Evolutionary conservation across 306 rosid species (phyloP).

Genomic region (Malus asiatica): DNA sequence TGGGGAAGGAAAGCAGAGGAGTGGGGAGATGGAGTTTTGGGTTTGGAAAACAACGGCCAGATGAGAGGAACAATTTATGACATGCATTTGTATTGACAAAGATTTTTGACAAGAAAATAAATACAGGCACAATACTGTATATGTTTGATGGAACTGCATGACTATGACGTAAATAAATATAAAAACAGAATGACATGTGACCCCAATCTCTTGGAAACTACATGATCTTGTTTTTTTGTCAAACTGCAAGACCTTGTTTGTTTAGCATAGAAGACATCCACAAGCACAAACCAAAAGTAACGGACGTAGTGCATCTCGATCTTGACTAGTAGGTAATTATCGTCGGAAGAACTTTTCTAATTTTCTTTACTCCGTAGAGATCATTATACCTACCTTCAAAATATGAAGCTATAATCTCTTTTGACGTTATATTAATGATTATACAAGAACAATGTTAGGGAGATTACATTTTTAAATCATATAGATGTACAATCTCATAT

Average conservation of each 20-base stretch:
- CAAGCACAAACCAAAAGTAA: conserved; percentile 28
- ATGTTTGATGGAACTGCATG: not conserved
- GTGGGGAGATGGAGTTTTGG: too few species aligned
- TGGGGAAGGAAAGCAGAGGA: too few species aligned
- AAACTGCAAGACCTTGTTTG: conserved; percentile 27
- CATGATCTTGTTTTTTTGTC: conserved; percentile 20
- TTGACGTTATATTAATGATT: not conserved
- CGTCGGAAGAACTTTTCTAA: not conserved
- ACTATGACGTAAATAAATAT: conserved; percentile 15
- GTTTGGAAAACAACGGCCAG: too few species aligned
- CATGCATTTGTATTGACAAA: too few species aligned
- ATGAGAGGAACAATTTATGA: too few species aligned
- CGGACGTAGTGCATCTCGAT: conserved; percentile 17
- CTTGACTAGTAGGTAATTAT: conserved; percentile 3
- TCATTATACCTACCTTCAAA: not conserved
- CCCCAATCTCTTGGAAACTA: conserved; percentile 41
- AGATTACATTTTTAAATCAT: too few species aligned
- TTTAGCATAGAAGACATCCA: conserved; percentile 38
- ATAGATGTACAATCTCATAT: too few species aligned
- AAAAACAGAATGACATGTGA: conserved; percentile 30
- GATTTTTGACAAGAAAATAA: too few species aligned
- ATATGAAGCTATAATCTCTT: not conserved
- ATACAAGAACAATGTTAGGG: too few species aligned
- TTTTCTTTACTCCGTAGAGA: not conserved
- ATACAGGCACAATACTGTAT: too few species aligned